Evolutionary conservation across 2,329 filamentous ascomycete species (phyloP).

Genomic region (Aspergillus alliaceus): DNA sequence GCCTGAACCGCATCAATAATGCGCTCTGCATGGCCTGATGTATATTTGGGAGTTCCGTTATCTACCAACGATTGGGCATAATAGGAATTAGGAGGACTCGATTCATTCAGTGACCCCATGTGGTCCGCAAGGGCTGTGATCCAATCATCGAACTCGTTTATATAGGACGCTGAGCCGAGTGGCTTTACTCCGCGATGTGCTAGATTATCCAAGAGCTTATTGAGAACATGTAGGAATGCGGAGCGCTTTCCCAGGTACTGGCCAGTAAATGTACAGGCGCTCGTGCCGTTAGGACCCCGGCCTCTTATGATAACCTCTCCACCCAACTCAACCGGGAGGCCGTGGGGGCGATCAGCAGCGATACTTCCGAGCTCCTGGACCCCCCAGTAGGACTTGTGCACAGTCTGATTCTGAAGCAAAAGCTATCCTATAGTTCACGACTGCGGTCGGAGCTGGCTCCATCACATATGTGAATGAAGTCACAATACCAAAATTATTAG

Average conservation of each 20-base stretch:
- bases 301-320: neutral
- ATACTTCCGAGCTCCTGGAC: constrained; percentile 2
- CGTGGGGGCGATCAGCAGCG: neutral
- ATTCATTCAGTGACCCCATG: constrained; percentile 4
- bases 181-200: neutral
- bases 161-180: neutral
- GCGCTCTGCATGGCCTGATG: neutral
- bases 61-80: constrained; percentile 9
- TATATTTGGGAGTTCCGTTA: neutral
- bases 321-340: neutral
- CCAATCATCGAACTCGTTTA: constrained; percentile 1
- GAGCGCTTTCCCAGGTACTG: constrained; percentile 1
- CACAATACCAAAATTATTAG: constrained; percentile 9
- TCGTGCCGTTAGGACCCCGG: neutral
- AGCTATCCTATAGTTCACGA: constrained; percentile 5
- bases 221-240: neutral
- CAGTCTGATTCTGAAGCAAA: constrained; percentile 5
- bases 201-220: neutral
- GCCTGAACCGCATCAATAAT: neutral
- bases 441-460: constrained; percentile 1
- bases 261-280: neutral
- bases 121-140: constrained; percentile 5
- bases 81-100: neutral
- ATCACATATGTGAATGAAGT: constrained; percentile 5
- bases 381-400: neutral